Conservation (phyloP, 345 rosid species). For the Lepidium africanum region DNA sequence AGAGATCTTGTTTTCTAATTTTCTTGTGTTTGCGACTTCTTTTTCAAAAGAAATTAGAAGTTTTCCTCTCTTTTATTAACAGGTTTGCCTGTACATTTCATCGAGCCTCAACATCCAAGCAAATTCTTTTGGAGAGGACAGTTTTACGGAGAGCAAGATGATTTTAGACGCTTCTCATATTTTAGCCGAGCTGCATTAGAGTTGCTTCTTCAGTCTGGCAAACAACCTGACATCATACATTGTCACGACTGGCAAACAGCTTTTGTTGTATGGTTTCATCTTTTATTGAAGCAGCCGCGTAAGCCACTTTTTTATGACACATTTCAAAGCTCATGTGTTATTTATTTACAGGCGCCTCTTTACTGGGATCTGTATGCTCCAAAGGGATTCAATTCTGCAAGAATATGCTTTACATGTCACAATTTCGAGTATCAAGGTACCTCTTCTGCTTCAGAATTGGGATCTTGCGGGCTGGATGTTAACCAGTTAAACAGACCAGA, state of each 20-base stretch:
- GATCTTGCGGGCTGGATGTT: conserved; percentile 88
- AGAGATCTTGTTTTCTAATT: background rate
- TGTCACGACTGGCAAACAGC: conserved; percentile 99
- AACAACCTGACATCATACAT: conserved; percentile 92
- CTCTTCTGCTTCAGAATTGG: conserved; percentile 75
- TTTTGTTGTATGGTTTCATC: conserved; percentile 59
- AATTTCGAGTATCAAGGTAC: conserved; percentile 98
- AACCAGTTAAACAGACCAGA: conserved; percentile 84
- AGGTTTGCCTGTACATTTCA: conserved; percentile 96
- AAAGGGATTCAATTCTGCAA: conserved; percentile 87
- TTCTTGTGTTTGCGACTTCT: conserved; percentile 5
- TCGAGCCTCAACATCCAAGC: conserved; percentile 94
- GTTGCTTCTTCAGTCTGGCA: conserved; percentile 83
- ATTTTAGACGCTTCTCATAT: conserved; percentile 87
- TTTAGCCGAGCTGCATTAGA: conserved; percentile 97
- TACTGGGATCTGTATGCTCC: conserved; percentile 94
- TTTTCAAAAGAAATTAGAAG: conserved; percentile 28
- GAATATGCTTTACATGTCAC: conserved; percentile 97
- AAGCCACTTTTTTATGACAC: conserved; percentile 2
- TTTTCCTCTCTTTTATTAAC: conserved; percentile 20
- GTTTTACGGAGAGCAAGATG: conserved; percentile 88
- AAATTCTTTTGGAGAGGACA: conserved; percentile 97
- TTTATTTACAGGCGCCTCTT: conserved; percentile 66
- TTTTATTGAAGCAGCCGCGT: background rate
- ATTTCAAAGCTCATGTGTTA: background rate